Base-by-base conservation (phyloP, 495 filamentous ascomycete genomes). In the Parathielavia hyrcaniae region DNA sequence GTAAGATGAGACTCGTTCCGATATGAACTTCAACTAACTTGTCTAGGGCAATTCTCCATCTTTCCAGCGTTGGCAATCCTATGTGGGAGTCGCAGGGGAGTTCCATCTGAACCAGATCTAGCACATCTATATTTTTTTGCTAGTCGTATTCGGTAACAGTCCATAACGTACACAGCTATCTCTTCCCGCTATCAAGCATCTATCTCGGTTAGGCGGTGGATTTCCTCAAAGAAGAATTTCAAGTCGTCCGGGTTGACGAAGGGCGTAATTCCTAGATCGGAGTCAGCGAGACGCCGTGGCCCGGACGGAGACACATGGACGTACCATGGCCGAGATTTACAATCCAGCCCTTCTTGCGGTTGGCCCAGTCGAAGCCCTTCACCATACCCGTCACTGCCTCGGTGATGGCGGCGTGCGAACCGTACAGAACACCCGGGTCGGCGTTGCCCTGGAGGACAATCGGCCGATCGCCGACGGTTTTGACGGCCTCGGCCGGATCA, bases 371-470 rank as follows among this genome's bases (percentile, higher is more conserved):
- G 74, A 97, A 98, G 1, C 91, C 92, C 44, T 81, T 70, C 1
- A 92, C 88, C 87, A 97, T 95, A 40, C 82, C 79, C 70, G 90
- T 79, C 11, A 96, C 90, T 0, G 81, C 84, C 52, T 78, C 73
- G 12, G 89, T 90, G 63, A 97, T 96, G 32, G 89, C 82, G 54
- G 81, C 83, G 44, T 75, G 82, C 1, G 87, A 85, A 32, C 93
- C 93, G 65, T 97, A 98, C 40, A 98, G 76, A 43, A 93, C 82
- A 30, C 93, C 93, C 0, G 93, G 95, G 66, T 98, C 93, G 26
- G 91, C 90, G 70, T 98, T 97, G 35, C 93, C 93, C 69, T 98
- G 93, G 48, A 98, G 74, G 0, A 88, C 86, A 19, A 93, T 79
- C 13, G 61, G 70, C 59, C 93, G 75, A 57, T 86, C 79, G 57